phyloP scores from a whole-genome alignment of 176 grass and related monocot genomes.

The Elymus sibiricus region DNA sequence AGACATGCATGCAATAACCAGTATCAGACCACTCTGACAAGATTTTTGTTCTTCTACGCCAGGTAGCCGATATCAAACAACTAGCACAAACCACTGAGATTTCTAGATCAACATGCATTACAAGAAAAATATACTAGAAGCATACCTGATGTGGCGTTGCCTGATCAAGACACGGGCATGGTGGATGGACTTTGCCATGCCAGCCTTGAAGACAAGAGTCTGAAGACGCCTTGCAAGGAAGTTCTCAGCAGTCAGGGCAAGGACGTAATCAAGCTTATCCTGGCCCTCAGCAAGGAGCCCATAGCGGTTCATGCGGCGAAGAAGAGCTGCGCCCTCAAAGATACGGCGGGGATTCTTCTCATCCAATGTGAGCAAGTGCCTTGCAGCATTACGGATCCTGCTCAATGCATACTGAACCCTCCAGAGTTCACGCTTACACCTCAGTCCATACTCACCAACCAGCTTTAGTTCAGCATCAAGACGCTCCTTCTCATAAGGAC shows the following conservation, averaged over 20 bases:
- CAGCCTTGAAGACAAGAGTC: conserved; percentile 78
- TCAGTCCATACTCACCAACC: conserved; percentile 68
- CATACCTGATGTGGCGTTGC: conserved; percentile 74
- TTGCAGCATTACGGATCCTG: conserved; percentile 71
- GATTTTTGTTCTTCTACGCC: not conserved
- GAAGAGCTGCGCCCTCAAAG: conserved; percentile 76
- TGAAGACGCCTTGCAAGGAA: conserved; percentile 70
- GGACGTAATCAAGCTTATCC: conserved; percentile 79
- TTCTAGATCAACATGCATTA: not conserved
- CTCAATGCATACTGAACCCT: conserved; percentile 68
- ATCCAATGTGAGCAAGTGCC: conserved; percentile 67
- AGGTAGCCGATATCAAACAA: not conserved
- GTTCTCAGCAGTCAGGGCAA: conserved; percentile 74
- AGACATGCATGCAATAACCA: no score
- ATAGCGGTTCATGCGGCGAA: conserved; percentile 71
- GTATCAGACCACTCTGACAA: conserved; percentile 10
- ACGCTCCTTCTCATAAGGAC: conserved; percentile 81
- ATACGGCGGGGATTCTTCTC: conserved; percentile 77
- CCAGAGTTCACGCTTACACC: conserved; percentile 76
- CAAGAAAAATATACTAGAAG: not conserved
- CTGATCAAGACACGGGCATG: conserved; percentile 71
- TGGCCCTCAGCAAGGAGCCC: conserved; percentile 67
- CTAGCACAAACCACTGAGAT: not conserved
- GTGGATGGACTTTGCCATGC: conserved; percentile 77
- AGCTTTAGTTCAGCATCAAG: conserved; percentile 67